A percentile compares a stretch with the other conserved stretches of the same genome.
Conservation (phyloP, 306 rosid species). For the Cercis canadensis region DNA sequence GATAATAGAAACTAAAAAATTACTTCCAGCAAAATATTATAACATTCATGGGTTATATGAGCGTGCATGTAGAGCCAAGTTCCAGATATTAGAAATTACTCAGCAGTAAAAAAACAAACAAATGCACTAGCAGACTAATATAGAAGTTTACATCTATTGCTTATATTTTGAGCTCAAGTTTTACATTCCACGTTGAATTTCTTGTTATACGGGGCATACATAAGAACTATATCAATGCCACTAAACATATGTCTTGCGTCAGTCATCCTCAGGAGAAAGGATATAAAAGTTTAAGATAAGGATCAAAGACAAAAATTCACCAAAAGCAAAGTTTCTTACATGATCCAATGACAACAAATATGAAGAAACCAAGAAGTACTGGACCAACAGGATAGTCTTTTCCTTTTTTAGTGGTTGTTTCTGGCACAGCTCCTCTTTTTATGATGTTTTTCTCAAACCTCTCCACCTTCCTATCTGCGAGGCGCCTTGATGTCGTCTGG, state of each 20-base stretch:
- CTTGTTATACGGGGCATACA: too few relatives aligned
- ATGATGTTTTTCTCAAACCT: conserved; percentile 89
- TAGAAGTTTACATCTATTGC: too few relatives aligned
- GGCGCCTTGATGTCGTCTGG: conserved; percentile 94
- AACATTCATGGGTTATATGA: too few relatives aligned
- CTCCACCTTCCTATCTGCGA: conserved; percentile 90
- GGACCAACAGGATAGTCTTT: conserved; percentile 97
- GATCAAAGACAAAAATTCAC: background rate
- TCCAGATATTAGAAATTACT: background rate
- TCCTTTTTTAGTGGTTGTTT: conserved; percentile 77
- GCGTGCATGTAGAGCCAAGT: background rate
- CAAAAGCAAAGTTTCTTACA: conserved; percentile 54
- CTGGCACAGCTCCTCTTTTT: conserved; percentile 92
- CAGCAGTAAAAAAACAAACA: background rate
- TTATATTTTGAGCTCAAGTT: too few relatives aligned
- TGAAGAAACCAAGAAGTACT: conserved; percentile 85
- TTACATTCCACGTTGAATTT: too few relatives aligned
- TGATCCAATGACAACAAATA: conserved; percentile 96
- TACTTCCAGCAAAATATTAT: too few relatives aligned
- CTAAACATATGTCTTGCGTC: too few relatives aligned
- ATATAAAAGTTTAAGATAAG: too few relatives aligned
- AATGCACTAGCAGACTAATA: background rate
- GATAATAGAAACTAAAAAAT: too few relatives aligned
- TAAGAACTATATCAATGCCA: too few relatives aligned
- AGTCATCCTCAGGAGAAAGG: background rate